Evolutionary conservation across 768 basidiomycete species (phyloP), one percentile per base, ranked within the genome.

Genomic region (Macrolepiota fuliginosa): DNA sequence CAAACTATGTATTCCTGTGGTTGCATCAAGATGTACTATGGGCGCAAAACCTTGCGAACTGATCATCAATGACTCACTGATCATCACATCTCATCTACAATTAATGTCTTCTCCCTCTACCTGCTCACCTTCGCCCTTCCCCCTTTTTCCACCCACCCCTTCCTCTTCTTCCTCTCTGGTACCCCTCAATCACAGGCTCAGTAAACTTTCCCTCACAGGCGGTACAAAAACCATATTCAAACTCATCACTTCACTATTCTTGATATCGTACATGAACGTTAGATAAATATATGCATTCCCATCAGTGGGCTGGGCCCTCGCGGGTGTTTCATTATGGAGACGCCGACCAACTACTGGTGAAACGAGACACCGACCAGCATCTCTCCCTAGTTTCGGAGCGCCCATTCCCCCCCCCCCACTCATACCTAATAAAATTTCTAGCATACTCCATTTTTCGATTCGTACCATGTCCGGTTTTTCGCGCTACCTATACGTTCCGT

Each of bases 211-310:
- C 42, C 68, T 68, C 1, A 76, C 77, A 39, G 77, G 72, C 13
- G 76, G 74, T 9, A 75, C 77, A 50, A 70, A 68, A 29, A 77
- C 75, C 49, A 85, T 62, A 2, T 75, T 70, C 59, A 89, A 70
- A 64, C 87, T 82, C 37, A 69, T 68, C 51, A 88, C 70, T 27
- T 73, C 68, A 4, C 86, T 85, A 32, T 73, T 80, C 64, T 79
- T 80, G 61, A 87, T 74, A 55, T 86, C 80, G 62, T 85, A 86
- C 32, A 87, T 79, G 81, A 86, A 5, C 85, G 86, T 46, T 87
- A 84, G 4, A 88, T 68, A 62, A 71, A 77, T 1, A 77, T 68
- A 12, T 71, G 68, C 25, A 65, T 60, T 13, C 62, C 27, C 36
- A 55, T 57, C 2, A 69, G 58, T 37, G 61, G 66, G 9, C 40